Evolutionary conservation across 345 rosid species (phyloP), one percentile per base, ranked within the genome.

Genomic region (Abelmoschus esculentus): DNA sequence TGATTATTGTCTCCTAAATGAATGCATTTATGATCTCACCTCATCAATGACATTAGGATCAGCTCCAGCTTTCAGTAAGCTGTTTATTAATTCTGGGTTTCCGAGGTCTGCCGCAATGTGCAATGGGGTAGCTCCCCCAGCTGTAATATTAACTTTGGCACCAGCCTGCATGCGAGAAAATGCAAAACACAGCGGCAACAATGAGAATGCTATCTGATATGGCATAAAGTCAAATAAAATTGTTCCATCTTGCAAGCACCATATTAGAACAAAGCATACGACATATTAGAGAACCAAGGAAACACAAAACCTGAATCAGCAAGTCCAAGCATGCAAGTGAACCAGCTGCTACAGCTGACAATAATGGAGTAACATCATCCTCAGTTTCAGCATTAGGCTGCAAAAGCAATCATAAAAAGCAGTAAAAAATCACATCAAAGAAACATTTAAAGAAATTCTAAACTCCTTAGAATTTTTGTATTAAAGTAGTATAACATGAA

Each of bases 81-180:
- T 83, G 66, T 86, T 83, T 61, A 93, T 75, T 64, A 93, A 78
- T 66, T 89, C 92, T 10, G 75, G 63, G 79, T 63, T 85, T 69
- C 96, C 98, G 66, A 60, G 75, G 77, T 93, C 95, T 59, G 96
- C 96, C 6, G 98, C 96, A 76, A 89, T 85, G 70, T 93, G 97
- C 86, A 93, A 82, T 10, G 97, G 95, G 47, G 96, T 91, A 61
- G 96, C 92, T 71, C 97, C 97, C 76, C 96, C 95, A 78, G 96
- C 90, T 73, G 67, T 71, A 70, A 88, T 73, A 65, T 93, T 89
- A 57, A 85, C 97, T 55, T 86, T 81, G 59, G 91, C 97, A 76
- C 93, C 96, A 4, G 90, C 92, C 97, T 93, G 82, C 78, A 75
- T n/a, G 69, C 18, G n/a, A 71, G 55, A 56, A 72, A 32, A 70